phyloP scores from a whole-genome alignment of 73 alveolate genomes.

The Stentor coeruleus region DNA sequence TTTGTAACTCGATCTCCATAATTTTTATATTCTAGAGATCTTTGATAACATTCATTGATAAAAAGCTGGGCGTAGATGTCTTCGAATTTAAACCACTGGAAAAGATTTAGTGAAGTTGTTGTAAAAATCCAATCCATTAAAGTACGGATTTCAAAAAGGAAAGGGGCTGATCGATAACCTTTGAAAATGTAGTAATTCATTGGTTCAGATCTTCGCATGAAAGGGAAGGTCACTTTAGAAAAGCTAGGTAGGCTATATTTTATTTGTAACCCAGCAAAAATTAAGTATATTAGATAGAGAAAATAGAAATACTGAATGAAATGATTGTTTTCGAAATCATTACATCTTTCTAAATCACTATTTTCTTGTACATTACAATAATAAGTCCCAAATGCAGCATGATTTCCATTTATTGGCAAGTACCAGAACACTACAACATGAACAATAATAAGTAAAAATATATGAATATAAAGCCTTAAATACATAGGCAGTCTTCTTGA shows the following conservation, averaged over 20 bases:
- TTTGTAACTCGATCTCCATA: slow-evolving; percentile 57
- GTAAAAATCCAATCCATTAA: slow-evolving; percentile 88
- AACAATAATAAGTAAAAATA: slow-evolving; percentile 34
- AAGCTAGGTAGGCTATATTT: slow-evolving; percentile 88
- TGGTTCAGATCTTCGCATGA: slow-evolving; percentile 58
- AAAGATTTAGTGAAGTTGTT: slow-evolving; percentile 72
- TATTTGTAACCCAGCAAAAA: slow-evolving; percentile 74
- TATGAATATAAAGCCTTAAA: slow-evolving; percentile 32
- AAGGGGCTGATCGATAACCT: slow-evolving; percentile 67
- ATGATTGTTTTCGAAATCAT: slow-evolving; percentile 40
- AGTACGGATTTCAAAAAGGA: slow-evolving; percentile 77
- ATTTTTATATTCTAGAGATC: slow-evolving; percentile 45
- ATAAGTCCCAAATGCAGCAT: slow-evolving; percentile 23
- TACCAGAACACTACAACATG: slow-evolving; percentile 43
- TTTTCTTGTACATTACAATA: slow-evolving; percentile 28
- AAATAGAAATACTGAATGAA: slow-evolving; percentile 56
- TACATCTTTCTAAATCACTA: no score
- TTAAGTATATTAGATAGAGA: slow-evolving; percentile 70
- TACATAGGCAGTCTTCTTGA: not conserved
- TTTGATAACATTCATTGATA: slow-evolving; percentile 57
- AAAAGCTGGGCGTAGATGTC: slow-evolving; percentile 74
- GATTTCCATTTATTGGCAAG: slow-evolving; percentile 41
- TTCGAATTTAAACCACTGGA: slow-evolving; percentile 86
- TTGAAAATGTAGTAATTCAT: slow-evolving; percentile 45
- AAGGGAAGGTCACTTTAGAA: slow-evolving; percentile 67